Conservation (phyloP, 495 filamentous ascomycete genomes). For the Lasiosphaeriaceae sp. region DNA sequence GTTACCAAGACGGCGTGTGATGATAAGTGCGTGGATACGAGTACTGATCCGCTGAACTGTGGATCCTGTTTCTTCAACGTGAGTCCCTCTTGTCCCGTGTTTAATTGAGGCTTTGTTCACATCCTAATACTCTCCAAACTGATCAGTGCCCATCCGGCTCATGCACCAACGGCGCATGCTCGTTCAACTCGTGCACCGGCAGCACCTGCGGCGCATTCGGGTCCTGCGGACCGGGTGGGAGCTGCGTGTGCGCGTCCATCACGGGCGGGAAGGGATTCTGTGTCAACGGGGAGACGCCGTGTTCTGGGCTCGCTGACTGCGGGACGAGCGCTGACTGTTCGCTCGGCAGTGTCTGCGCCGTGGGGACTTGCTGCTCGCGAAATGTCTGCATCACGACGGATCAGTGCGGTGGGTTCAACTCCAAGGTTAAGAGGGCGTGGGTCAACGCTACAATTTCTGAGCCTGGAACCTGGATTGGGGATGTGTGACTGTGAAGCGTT, state of each 20-base stretch:
- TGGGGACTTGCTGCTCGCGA: conserved; percentile 17
- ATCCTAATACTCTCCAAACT: background rate
- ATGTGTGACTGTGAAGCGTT: too few relatives aligned
- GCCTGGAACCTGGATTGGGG: too few relatives aligned
- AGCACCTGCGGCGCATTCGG: conserved; percentile 26
- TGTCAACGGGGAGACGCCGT: conserved; percentile 19
- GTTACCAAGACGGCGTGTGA: conserved; percentile 4
- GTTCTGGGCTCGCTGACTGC: conserved; percentile 17
- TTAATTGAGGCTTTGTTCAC: background rate
- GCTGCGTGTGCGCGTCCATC: conserved; percentile 19
- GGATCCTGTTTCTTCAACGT: conserved; percentile 7
- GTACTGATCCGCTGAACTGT: conserved; percentile 9
- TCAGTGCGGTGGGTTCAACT: conserved; percentile 15
- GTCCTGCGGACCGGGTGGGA: conserved; percentile 21
- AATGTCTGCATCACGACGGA: conserved; percentile 23
- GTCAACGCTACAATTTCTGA: too few relatives aligned
- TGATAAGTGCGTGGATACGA: conserved; percentile 10
- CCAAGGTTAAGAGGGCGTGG: background rate
- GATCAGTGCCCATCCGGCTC: conserved; percentile 6
- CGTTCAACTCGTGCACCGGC: conserved; percentile 10
- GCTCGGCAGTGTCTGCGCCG: conserved; percentile 20
- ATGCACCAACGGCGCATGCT: conserved; percentile 18
- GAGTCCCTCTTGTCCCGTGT: background rate
- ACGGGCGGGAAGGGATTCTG: conserved; percentile 18
- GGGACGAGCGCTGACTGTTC: conserved; percentile 17